These are phyloP conservation scores for Calocera viscosa DNA, from an alignment of 768 basidiomycete species.

Conservation along the genomic window DNA sequence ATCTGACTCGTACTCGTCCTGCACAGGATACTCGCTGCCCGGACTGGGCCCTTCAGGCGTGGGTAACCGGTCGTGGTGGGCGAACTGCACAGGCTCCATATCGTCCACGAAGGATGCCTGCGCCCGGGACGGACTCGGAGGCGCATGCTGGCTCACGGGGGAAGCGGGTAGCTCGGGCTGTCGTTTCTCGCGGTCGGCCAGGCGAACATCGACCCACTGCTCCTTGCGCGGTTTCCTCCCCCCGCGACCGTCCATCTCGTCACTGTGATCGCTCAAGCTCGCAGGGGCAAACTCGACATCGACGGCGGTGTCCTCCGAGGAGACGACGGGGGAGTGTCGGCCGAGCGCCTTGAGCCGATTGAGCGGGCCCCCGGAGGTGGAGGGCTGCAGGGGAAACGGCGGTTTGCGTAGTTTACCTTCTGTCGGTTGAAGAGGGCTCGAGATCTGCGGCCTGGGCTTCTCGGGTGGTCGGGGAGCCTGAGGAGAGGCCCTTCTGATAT, in stretches of 20 bases:
- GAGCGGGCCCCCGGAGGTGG: not conserved
- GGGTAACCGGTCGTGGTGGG: not conserved
- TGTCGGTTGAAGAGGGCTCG: not conserved
- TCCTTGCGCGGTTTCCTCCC: not conserved
- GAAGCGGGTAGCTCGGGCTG: not conserved
- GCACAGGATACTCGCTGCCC: not conserved
- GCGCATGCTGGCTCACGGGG: conserved; percentile 1
- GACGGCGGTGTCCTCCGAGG: conserved; percentile 1
- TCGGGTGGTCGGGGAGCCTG: not conserved
- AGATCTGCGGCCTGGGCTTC: not conserved
- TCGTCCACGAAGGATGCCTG: not conserved
- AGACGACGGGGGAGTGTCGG: not conserved
- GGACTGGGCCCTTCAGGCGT: not conserved
- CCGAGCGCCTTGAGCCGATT: not conserved
- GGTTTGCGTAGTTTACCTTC: not conserved
- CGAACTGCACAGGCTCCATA: not conserved
- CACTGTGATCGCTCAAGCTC: not conserved
- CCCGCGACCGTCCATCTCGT: not conserved
- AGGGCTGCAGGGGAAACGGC: not conserved
- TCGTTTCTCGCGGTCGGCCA: not conserved
- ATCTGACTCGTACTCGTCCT: conserved; percentile 2
- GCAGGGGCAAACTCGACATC: not conserved
- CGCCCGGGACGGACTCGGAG: not conserved
- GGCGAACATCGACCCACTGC: not conserved
- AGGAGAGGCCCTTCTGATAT: too few species aligned